Conservation (phyloP, 345 rosid genomes). For the Eucalyptus tenuipes region DNA sequence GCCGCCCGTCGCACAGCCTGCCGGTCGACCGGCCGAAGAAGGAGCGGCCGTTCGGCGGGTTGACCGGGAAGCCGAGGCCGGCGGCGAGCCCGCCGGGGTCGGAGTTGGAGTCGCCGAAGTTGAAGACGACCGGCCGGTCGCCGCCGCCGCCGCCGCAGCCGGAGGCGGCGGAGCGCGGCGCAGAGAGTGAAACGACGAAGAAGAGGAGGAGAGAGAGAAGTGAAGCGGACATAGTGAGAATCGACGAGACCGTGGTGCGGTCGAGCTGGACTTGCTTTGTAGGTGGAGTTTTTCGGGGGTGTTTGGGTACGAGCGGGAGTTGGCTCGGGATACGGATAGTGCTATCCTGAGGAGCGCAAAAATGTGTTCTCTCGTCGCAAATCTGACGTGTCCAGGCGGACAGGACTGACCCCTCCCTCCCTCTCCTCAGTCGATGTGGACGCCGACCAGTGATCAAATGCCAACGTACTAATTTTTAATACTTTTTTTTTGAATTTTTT, state of each 20-base stretch:
- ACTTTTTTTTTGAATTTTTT: no score
- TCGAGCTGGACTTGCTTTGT: not conserved
- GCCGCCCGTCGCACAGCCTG: constrained; percentile 76
- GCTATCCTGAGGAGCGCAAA: not conserved
- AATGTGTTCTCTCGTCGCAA: rapidly evolving
- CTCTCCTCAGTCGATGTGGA: no score
- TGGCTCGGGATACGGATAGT: not conserved
- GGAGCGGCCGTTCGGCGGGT: constrained; percentile 54
- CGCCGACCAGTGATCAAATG: no score
- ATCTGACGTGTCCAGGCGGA: not conserved
- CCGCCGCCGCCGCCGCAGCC: constrained; percentile 14
- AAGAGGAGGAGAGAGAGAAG: not conserved
- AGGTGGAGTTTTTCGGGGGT: not conserved
- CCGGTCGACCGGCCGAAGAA: constrained; percentile 70
- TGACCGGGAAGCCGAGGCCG: constrained; percentile 67
- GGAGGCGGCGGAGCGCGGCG: not conserved
- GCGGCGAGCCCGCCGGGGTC: constrained; percentile 88
- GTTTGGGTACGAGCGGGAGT: not conserved
- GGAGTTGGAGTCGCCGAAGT: constrained; percentile 87
- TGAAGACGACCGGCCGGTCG: constrained; percentile 56
- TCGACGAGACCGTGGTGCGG: rapidly evolving
- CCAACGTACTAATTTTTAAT: no score
- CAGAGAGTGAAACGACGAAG: not conserved
- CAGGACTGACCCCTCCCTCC: no score
- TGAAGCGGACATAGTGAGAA: not conserved